Evolutionary conservation across 2,329 filamentous ascomycete genomes (phyloP).

Genomic region (Clathrospora elynae): DNA sequence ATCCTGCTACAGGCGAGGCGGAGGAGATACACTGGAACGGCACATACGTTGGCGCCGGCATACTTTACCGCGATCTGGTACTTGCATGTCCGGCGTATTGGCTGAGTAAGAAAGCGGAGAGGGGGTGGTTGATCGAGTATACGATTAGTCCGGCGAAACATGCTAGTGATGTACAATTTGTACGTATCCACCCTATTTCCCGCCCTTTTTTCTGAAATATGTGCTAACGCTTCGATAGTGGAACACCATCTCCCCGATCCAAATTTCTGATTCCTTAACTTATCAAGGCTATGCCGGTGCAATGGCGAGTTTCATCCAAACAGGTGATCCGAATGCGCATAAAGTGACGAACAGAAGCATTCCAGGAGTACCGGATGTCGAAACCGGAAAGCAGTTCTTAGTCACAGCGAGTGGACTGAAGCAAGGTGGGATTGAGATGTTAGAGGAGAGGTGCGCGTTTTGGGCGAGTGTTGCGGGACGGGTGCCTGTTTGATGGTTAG

Average conservation of each 20-base stretch:
- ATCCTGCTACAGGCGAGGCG: constrained; percentile 55
- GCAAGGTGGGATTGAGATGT: constrained; percentile 44
- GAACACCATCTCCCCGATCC: constrained; percentile 61
- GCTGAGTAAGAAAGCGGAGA: constrained; percentile 55
- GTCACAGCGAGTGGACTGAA: constrained; percentile 55
- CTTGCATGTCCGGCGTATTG: constrained; percentile 66
- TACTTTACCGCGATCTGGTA: constrained; percentile 64
- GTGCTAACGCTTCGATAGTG: constrained; percentile 45
- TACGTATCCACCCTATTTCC: constrained; percentile 51
- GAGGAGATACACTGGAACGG: constrained; percentile 59
- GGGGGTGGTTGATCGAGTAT: constrained; percentile 64
- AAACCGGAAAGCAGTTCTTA: constrained; percentile 57
- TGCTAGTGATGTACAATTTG: constrained; percentile 58
- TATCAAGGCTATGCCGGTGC: constrained; percentile 64
- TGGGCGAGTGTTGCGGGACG: constrained; percentile 56
- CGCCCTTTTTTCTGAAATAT: background rate
- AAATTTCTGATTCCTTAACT: constrained; percentile 58
- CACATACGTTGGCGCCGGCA: constrained; percentile 58
- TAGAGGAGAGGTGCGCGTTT: constrained; percentile 59
- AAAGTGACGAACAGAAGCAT: constrained; percentile 57
- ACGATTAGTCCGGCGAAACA: constrained; percentile 64
- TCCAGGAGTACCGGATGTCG: constrained; percentile 54
- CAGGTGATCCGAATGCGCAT: constrained; percentile 62
- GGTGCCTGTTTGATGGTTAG: constrained; percentile 51
- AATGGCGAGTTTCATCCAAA: constrained; percentile 65